Conservation (phyloP, 805 yeast species). For the Metschnikowia lochheadii region DNA sequence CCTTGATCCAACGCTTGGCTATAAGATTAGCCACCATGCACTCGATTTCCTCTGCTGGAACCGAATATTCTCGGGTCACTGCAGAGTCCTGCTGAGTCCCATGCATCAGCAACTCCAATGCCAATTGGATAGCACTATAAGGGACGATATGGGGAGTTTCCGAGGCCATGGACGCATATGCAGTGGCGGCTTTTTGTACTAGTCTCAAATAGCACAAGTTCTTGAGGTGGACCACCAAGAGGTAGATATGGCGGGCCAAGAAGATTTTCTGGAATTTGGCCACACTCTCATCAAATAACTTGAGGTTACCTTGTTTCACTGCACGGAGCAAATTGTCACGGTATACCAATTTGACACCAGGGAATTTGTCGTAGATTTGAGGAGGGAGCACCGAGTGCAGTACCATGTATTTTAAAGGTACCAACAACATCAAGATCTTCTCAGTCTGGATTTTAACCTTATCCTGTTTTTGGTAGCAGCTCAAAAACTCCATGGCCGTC, state of each 20-base stretch:
- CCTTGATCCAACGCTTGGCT: constrained; percentile 58
- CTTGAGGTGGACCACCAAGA: constrained; percentile 52
- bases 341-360: constrained; percentile 41
- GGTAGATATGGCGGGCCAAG: constrained; percentile 56
- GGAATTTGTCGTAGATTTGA: constrained; percentile 36
- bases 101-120: constrained; percentile 27
- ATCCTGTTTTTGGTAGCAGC: constrained; percentile 19
- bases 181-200: constrained; percentile 35
- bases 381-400: constrained; percentile 45
- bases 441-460: constrained; percentile 29
- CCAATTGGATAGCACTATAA: constrained; percentile 41
- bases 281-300: constrained; percentile 45
- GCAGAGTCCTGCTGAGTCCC: background rate
- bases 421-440: constrained; percentile 52
- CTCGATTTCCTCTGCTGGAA: constrained; percentile 55
- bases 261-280: constrained; percentile 45
- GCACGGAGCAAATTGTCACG: constrained; percentile 44
- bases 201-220: constrained; percentile 49
- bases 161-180: constrained; percentile 21
- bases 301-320: constrained; percentile 52
- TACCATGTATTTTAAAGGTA: constrained; percentile 59
- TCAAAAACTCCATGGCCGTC: constrained; percentile 42
- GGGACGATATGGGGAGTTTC: constrained; percentile 33
- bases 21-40: constrained; percentile 67
- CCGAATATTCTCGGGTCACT: constrained; percentile 4